phyloP scores from a whole-genome alignment of 148 eudicot genomes.

The Rhododendron kiyosumense region DNA sequence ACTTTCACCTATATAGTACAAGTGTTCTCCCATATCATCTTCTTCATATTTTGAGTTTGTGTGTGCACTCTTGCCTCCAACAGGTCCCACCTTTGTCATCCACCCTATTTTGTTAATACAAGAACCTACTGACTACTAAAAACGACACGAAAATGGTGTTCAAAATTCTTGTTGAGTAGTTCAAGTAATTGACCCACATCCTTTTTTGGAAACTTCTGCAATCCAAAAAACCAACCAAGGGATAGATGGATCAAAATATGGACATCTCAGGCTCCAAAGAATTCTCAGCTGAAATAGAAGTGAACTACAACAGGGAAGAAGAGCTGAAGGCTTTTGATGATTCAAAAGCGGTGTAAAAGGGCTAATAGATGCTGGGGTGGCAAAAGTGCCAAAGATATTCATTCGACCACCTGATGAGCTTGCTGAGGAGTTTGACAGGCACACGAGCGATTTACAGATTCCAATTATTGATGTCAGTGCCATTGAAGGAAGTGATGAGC shows the following conservation, averaged over 20 bases:
- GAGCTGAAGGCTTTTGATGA: slow-evolving; percentile 37
- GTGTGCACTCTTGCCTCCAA: too few relatives aligned
- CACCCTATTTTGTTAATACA: too few relatives aligned
- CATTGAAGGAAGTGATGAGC: not conserved
- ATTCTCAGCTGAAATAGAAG: not conserved
- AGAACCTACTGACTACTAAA: not conserved
- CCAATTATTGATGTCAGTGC: slow-evolving; percentile 7
- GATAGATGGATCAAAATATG: not conserved
- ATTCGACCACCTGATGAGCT: slow-evolving; percentile 14
- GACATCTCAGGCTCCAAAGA: not conserved
- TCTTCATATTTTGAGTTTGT: too few relatives aligned
- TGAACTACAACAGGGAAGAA: slow-evolving; percentile 15
- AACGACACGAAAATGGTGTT: not conserved
- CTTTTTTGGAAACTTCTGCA: too few relatives aligned
- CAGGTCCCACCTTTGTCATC: too few relatives aligned
- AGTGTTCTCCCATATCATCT: too few relatives aligned
- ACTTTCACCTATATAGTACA: too few relatives aligned
- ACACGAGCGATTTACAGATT: not conserved
- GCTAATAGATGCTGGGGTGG: slow-evolving; percentile 17
- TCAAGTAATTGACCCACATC: too few relatives aligned
- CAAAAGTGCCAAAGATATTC: slow-evolving; percentile 26
- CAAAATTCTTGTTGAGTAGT: not conserved
- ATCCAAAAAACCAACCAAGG: not conserved
- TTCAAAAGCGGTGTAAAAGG: slow-evolving; percentile 36
- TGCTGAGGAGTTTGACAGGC: not conserved